Conservation (phyloP, 768 basidiomycete genomes). For the Leucocoprinus leucothites region DNA sequence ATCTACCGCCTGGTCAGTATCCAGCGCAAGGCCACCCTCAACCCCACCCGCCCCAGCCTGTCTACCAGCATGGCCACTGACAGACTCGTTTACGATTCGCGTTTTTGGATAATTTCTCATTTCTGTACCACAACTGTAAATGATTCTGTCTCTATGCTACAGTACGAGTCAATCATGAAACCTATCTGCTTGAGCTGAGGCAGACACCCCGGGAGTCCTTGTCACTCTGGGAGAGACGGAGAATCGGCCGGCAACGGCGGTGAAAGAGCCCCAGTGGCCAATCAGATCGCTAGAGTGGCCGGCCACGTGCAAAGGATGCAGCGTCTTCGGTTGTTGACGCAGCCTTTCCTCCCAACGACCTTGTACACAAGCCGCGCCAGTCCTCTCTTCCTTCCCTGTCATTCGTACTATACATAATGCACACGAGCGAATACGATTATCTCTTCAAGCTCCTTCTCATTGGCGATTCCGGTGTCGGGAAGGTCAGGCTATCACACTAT, state of each 20-base stretch:
- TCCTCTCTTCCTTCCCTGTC: conserved; percentile 21
- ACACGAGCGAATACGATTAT: conserved; percentile 93
- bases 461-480: conserved; percentile 94
- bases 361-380: conserved; percentile 29
- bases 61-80: conserved; percentile 4
- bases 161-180: no score
- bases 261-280: background rate
- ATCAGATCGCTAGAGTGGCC: conserved; percentile 7
- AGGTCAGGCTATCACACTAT: conserved; percentile 44
- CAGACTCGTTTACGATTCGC: background rate
- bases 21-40: conserved; percentile 1
- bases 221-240: background rate
- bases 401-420: conserved; percentile 46
- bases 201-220: no score
- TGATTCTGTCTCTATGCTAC: no score
- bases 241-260: background rate
- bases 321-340: conserved; percentile 34
- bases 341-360: conserved; percentile 27
- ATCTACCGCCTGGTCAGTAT: conserved; percentile 13
- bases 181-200: no score
- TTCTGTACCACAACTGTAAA: no score
- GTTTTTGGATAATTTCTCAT: no score
- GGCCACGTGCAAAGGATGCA: conserved; percentile 28
- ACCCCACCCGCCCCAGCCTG: conserved; percentile 4
- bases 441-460: conserved; percentile 96